Evolutionary conservation across 2,329 filamentous ascomycete genomes (phyloP).

Genomic region (Paraphaeosphaeria minitans): DNA sequence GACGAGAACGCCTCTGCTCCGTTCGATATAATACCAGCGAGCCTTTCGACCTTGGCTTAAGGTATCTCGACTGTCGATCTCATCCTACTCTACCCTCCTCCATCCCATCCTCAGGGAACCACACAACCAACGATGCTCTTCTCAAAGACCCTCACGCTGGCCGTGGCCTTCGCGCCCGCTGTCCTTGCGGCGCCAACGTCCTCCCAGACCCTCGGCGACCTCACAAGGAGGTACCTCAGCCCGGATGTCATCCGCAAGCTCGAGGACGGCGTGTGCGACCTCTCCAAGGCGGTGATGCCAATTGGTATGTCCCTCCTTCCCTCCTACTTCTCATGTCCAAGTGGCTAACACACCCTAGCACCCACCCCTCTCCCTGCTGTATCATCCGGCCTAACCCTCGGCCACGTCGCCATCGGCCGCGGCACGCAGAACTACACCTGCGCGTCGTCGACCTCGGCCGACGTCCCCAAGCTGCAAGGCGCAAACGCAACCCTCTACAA

Average conservation of each 20-base stretch:
- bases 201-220: not conserved
- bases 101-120: not conserved
- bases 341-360: conserved; percentile 47
- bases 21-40: conserved; percentile 4
- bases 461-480: conserved; percentile 68
- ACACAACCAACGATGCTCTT: conserved; percentile 38
- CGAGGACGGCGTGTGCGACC: conserved; percentile 34
- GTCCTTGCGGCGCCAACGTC: conserved; percentile 40
- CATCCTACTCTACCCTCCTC: not conserved
- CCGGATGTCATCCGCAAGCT: conserved; percentile 20
- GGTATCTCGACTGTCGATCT: not conserved
- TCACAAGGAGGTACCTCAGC: conserved; percentile 1
- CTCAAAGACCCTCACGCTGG: conserved; percentile 35
- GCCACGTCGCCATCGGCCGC: conserved; percentile 83
- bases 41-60: not conserved
- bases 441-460: conserved; percentile 59
- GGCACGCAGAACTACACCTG: conserved; percentile 97
- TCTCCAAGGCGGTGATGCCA: conserved; percentile 37
- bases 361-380: conserved; percentile 66
- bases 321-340: not conserved
- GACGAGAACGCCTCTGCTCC: not conserved
- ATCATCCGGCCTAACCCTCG: conserved; percentile 64
- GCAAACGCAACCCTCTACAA: conserved; percentile 88
- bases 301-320: conserved; percentile 30
- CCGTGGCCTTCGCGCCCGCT: conserved; percentile 41